These are phyloP conservation scores for Globisporangium rhizosaccharum DNA, from an alignment of 352 stramenopile species.

Conservation along the genomic window DNA sequence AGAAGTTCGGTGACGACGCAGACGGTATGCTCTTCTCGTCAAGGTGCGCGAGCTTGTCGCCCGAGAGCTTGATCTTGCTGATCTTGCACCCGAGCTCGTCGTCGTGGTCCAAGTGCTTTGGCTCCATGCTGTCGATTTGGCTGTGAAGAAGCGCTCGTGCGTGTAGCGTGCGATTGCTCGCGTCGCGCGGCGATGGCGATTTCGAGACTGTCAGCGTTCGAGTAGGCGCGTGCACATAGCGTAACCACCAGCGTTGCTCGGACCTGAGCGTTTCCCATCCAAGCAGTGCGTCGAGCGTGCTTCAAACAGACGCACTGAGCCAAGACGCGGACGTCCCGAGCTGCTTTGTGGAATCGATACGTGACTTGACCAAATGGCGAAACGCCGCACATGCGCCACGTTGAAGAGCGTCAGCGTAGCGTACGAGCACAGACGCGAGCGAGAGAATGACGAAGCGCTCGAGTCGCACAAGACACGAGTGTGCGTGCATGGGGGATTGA, in stretches of 20 bases:
- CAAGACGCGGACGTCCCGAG: no score
- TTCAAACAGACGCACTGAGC: no score
- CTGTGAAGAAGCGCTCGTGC: neutral
- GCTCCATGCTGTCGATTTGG: slow-evolving; percentile 36
- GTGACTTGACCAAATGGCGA: no score
- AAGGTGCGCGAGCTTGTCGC: slow-evolving; percentile 34
- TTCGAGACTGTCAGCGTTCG: no score
- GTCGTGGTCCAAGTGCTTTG: slow-evolving; percentile 49
- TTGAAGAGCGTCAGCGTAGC: no score
- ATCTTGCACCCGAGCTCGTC: slow-evolving; percentile 65
- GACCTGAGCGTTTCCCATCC: no score
- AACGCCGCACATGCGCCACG: no score
- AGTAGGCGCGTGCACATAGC: no score
- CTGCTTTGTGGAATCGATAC: no score
- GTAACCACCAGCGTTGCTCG: no score
- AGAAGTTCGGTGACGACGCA: slow-evolving; percentile 5
- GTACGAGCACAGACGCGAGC: neutral
- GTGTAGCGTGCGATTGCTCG: neutral
- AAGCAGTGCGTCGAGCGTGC: no score
- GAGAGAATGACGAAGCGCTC: slow-evolving; percentile 4
- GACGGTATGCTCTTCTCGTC: slow-evolving; percentile 39
- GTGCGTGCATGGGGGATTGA: neutral
- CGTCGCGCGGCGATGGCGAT: no score
- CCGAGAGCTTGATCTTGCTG: slow-evolving; percentile 53
- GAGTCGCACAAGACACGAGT: slow-evolving; percentile 3